These are phyloP conservation scores for Fragaria vesca DNA, from an alignment of 306 rosid genomes.

Conservation along the genomic window DNA sequence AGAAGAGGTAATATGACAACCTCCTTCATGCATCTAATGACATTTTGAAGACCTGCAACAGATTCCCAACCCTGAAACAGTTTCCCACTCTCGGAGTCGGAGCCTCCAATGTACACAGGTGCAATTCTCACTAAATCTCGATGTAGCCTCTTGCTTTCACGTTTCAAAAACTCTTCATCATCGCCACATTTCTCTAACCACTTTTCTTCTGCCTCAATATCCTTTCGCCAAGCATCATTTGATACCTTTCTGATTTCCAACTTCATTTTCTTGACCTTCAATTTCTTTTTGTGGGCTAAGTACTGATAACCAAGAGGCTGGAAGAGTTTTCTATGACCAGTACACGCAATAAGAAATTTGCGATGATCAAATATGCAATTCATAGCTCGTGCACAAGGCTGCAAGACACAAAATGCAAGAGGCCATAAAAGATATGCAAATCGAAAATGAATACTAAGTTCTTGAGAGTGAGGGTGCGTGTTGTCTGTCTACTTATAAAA, in stretches of 20 bases:
- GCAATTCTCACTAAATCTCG: constrained; percentile 95
- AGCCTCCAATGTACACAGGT: constrained; percentile 91
- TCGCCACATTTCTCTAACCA: constrained; percentile 99
- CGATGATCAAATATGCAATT: constrained; percentile 97
- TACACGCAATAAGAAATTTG: constrained; percentile 96
- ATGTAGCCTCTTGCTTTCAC: constrained; percentile 97
- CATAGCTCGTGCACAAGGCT: constrained; percentile 98
- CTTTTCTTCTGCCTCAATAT: constrained; percentile 88
- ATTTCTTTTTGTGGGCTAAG: constrained; percentile 62
- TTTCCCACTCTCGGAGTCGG: constrained; percentile 54
- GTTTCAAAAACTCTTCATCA: constrained; percentile 98
- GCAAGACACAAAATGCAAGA: constrained; percentile 34
- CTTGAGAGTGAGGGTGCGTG: background rate
- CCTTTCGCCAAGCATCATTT: constrained; percentile 79
- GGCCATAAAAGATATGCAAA: constrained; percentile 1
- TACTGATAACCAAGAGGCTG: constrained; percentile 78
- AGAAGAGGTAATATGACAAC: constrained; percentile 89
- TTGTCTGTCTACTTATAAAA: background rate
- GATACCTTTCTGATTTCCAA: constrained; percentile 74
- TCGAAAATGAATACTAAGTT: background rate
- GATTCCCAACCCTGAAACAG: constrained; percentile 97
- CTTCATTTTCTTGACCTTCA: constrained; percentile 85
- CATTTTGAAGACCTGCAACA: constrained; percentile 98
- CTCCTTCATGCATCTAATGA: constrained; percentile 95
- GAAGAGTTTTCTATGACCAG: constrained; percentile 87